These are phyloP conservation scores for Wickerhamomyces pijperi DNA, from an alignment of 805 yeast genomes.

Conservation along the genomic window DNA sequence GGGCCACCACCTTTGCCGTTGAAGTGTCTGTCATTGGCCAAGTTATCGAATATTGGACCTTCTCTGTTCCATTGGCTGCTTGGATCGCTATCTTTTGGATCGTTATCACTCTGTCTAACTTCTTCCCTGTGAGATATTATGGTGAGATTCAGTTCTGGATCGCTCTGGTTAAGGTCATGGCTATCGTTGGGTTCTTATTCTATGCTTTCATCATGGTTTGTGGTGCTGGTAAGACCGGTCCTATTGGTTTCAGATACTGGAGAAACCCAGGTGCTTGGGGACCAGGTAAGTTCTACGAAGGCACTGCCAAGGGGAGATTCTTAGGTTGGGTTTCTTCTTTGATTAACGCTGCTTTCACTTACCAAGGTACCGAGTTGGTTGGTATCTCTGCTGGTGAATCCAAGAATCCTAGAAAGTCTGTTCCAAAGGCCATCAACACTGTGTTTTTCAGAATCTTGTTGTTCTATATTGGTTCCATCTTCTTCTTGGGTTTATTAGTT, in stretches of 20 bases:
- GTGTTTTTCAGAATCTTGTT: conserved; percentile 55
- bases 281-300: conserved; percentile 40
- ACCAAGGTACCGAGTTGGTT: conserved; percentile 69
- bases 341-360: conserved; percentile 66
- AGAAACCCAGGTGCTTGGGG: conserved; percentile 73
- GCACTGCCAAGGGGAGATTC: conserved; percentile 45
- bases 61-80: conserved; percentile 56
- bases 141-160: conserved; percentile 76
- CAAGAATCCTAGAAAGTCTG: conserved; percentile 37
- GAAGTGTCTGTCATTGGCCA: conserved; percentile 67
- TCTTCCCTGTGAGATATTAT: conserved; percentile 58
- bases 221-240: conserved; percentile 61
- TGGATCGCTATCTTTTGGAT: conserved; percentile 65
- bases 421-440: conserved; percentile 59
- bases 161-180: conserved; percentile 54
- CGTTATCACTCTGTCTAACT: conserved; percentile 39
- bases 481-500: conserved; percentile 61
- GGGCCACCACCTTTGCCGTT: conserved; percentile 70
- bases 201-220: conserved; percentile 63
- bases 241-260: conserved; percentile 76
- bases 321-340: conserved; percentile 63
- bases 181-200: conserved; percentile 58
- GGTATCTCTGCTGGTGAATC: conserved; percentile 73
- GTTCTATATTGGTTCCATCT: conserved; percentile 54
- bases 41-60: conserved; percentile 54